These are phyloP conservation scores for Phialophora chinensis DNA, from an alignment of 2,329 filamentous ascomycete genomes.

Conservation along the genomic window DNA sequence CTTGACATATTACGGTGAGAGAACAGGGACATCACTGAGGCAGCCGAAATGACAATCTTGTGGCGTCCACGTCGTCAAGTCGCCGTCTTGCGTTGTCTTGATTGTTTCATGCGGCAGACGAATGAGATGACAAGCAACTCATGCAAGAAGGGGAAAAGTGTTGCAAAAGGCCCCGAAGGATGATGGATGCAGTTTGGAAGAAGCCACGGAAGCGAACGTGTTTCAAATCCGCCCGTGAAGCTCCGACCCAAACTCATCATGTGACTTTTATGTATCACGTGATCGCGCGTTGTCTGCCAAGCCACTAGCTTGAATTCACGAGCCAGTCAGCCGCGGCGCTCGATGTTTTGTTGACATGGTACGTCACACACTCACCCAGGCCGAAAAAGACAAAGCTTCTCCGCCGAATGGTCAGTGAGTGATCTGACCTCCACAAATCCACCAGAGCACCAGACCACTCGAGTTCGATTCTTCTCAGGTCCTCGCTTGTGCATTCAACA, in stretches of 20 bases:
- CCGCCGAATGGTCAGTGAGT: constrained; percentile 13
- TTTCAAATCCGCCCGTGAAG: neutral
- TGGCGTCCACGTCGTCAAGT: neutral
- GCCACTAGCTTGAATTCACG: neutral
- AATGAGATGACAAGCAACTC: neutral
- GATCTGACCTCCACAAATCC: constrained; percentile 11
- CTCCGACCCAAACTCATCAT: neutral
- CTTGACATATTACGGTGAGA: neutral
- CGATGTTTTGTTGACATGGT: constrained; percentile 15
- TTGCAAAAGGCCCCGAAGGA: neutral
- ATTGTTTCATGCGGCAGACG: neutral
- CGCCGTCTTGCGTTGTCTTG: neutral
- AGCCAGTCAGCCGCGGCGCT: constrained; percentile 1
- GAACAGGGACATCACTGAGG: neutral
- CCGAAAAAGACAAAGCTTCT: constrained; percentile 18
- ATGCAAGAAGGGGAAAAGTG: neutral
- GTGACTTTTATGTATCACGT: constrained; percentile 1
- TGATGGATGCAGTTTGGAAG: neutral
- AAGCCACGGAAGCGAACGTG: neutral
- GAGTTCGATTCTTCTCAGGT: neutral
- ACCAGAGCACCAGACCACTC: constrained; percentile 4
- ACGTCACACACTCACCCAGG: constrained; percentile 2
- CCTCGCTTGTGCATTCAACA: neutral
- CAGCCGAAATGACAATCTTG: neutral
- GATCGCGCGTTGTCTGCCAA: constrained; percentile 13